phyloP scores from a whole-genome alignment of 1,284 basidiomycete species.

The Pisolithus thermaeus region DNA sequence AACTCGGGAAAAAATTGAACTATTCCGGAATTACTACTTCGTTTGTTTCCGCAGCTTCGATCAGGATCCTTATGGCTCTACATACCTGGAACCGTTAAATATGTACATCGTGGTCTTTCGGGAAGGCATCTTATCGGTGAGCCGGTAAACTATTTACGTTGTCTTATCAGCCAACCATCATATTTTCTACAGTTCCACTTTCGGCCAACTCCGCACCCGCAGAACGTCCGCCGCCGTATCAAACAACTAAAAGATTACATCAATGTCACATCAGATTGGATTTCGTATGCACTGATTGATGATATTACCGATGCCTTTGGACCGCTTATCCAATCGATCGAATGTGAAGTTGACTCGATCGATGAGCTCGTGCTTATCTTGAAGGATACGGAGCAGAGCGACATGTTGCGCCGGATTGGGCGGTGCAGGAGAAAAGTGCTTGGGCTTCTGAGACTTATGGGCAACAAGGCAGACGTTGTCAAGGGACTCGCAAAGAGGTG shows the following conservation, averaged over 20 bases:
- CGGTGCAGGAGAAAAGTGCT: constrained; percentile 99
- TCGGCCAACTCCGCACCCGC: constrained; percentile 93
- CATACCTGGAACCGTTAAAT: constrained; percentile 96
- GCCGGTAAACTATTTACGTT: constrained; percentile 26
- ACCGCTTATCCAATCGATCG: constrained; percentile 96
- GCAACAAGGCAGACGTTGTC: constrained; percentile 99
- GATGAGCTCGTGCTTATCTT: constrained; percentile 97
- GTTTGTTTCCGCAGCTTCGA: constrained; percentile 99
- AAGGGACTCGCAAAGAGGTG: constrained; percentile 97
- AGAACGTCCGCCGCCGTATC: constrained; percentile 96
- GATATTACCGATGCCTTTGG: constrained; percentile 99
- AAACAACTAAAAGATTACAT: constrained; percentile 99
- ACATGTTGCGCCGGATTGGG: constrained; percentile 79
- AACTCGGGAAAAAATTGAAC: constrained; percentile 98
- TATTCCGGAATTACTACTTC: constrained; percentile 98
- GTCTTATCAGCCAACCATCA: not conserved
- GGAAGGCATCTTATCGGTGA: constrained; percentile 90
- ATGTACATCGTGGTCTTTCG: constrained; percentile 99
- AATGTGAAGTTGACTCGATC: constrained; percentile 99
- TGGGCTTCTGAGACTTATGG: constrained; percentile 94
- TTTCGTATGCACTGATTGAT: constrained; percentile 98
- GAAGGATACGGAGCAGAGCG: constrained; percentile 65
- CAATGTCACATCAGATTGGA: constrained; percentile 98
- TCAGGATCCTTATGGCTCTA: constrained; percentile 97
- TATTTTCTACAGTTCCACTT: constrained; percentile 79